Evolutionary conservation across 345 rosid species (phyloP).

Genomic region (Adansonia digitata): DNA sequence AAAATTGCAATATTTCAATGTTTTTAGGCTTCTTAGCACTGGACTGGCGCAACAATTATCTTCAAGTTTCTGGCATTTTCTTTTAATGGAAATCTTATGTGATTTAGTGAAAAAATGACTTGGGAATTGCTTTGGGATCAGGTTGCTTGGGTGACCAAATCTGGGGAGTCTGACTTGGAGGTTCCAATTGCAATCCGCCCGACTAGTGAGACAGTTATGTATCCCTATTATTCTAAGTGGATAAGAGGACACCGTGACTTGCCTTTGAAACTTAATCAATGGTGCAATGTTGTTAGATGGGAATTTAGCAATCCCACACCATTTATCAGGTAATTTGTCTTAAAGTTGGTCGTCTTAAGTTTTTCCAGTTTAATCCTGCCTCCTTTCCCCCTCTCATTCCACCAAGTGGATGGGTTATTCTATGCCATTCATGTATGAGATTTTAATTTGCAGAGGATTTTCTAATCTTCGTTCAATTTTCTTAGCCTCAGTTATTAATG

Average conservation of each 20-base stretch:
- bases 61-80: neutral
- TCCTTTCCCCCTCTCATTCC: neutral
- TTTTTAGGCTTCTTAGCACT: neutral
- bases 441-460: neutral
- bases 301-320: slow-evolving; percentile 98
- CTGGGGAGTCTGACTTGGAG: slow-evolving; percentile 88
- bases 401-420: neutral
- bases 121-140: slow-evolving; percentile 15
- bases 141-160: slow-evolving; percentile 99
- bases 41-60: neutral
- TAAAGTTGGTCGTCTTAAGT: neutral
- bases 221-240: slow-evolving; percentile 97
- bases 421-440: neutral
- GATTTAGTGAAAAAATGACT: neutral
- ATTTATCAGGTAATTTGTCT: slow-evolving; percentile 73
- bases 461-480: neutral
- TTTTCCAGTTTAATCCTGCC: neutral
- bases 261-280: slow-evolving; percentile 91
- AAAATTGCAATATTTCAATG: neutral
- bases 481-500: neutral
- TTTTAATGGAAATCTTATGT: neutral
- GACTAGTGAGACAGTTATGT: slow-evolving; percentile 98
- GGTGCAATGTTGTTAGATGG: slow-evolving; percentile 99
- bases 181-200: slow-evolving; percentile 93
- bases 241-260: slow-evolving; percentile 95